Conservation (phyloP, 345 rosid species). For the Citrus glauca region DNA sequence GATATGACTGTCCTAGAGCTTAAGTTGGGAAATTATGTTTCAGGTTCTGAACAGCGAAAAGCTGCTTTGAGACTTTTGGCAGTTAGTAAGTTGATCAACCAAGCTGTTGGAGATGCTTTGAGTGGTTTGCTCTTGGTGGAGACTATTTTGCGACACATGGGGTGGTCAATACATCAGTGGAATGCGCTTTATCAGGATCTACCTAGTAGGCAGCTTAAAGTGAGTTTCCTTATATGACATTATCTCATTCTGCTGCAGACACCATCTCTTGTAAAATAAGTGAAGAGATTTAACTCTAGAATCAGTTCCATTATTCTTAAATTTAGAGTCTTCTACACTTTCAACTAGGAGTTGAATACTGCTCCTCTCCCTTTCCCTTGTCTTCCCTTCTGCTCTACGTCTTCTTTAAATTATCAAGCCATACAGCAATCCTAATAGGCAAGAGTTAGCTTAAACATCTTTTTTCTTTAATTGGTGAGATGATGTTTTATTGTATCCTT, state of each 20-base stretch:
- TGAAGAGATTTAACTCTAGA: neutral
- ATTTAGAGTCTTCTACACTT: neutral
- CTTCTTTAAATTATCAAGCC: neutral
- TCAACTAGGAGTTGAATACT: neutral
- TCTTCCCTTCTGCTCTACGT: neutral
- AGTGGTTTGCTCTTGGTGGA: conserved; percentile 90
- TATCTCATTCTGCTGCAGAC: neutral
- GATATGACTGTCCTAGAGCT: neutral
- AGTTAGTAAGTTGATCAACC: conserved; percentile 79
- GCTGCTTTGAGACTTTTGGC: conserved; percentile 77
- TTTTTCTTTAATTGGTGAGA: neutral
- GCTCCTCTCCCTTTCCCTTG: neutral
- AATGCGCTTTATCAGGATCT: conserved; percentile 76
- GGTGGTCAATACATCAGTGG: conserved; percentile 86
- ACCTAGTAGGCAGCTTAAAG: conserved; percentile 92
- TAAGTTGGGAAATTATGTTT: neutral
- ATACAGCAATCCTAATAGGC: neutral
- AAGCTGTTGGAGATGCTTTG: conserved; percentile 95
- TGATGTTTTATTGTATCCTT: neutral
- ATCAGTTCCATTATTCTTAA: neutral
- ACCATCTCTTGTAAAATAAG: neutral
- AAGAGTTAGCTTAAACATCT: neutral
- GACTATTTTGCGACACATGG: conserved; percentile 65
- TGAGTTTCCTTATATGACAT: conserved; percentile 15
- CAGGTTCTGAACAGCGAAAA: conserved; percentile 70